Conservation (phyloP, 2,329 filamentous ascomycete genomes). For the Colletotrichum plurivorum region DNA sequence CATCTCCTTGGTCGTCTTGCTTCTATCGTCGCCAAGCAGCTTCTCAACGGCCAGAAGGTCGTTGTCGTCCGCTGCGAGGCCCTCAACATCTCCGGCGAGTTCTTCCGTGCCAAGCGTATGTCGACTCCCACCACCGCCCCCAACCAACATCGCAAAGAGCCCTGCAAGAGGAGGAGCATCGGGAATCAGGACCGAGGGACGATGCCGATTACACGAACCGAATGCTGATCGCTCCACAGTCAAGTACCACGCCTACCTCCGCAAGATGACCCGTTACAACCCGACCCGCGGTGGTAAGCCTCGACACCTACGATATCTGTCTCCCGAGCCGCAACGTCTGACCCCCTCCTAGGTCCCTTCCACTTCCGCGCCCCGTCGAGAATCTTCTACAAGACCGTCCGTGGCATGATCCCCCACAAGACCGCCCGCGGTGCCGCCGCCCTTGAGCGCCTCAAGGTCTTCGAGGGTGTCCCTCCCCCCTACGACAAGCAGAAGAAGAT, state of each 20-base stretch:
- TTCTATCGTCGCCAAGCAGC: constrained; percentile 98
- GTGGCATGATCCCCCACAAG: constrained; percentile 99
- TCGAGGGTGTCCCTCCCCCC: constrained; percentile 98
- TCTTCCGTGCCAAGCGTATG: constrained; percentile 99
- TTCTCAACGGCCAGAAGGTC: constrained; percentile 99
- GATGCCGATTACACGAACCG: constrained; percentile 15
- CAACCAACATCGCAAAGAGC: constrained; percentile 18
- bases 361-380: constrained; percentile 99
- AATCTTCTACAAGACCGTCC: constrained; percentile 99
- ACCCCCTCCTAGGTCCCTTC: constrained; percentile 83
- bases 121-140: constrained; percentile 54
- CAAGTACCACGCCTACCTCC: constrained; percentile 99
- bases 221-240: constrained; percentile 76
- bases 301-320: constrained; percentile 30
- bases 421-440: constrained; percentile 96
- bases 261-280: constrained; percentile 99
- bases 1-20: constrained; percentile 99
- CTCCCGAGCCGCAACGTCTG: constrained; percentile 46
- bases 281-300: constrained; percentile 94
- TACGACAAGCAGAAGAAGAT: constrained; percentile 99
- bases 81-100: constrained; percentile 99
- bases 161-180: constrained; percentile 11
- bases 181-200: constrained; percentile 10
- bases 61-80: constrained; percentile 98
- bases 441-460: constrained; percentile 99